Percentiles rank a stretch among this genome's conserved stretches.
phyloP scores from a whole-genome alignment of 345 rosid genomes.

The Jatropha curcas region DNA sequence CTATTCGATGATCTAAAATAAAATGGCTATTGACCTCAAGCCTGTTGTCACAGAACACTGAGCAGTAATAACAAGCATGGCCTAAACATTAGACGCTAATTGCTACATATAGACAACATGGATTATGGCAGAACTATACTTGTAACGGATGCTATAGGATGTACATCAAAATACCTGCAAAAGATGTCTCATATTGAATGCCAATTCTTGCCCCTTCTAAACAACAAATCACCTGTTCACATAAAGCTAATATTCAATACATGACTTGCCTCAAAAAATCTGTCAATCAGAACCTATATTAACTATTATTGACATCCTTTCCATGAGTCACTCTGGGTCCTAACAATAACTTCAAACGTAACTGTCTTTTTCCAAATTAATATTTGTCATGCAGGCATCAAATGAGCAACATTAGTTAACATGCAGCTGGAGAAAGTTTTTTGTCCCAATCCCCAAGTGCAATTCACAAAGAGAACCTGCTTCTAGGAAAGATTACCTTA shows the following conservation, averaged over 20 bases:
- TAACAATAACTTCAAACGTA: background rate
- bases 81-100: background rate
- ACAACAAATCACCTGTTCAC: conserved; percentile 75
- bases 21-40: background rate
- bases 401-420: background rate
- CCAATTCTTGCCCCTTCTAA: conserved; percentile 93
- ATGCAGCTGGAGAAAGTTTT: background rate
- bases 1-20: background rate
- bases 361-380: background rate
- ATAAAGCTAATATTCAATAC: conserved; percentile 9
- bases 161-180: conserved; percentile 60
- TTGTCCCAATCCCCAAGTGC: background rate
- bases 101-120: background rate
- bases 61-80: too few species aligned
- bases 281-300: background rate
- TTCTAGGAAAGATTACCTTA: conserved; percentile 49
- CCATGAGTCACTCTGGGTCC: background rate
- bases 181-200: conserved; percentile 84
- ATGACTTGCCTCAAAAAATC: background rate
- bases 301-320: background rate
- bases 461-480: background rate
- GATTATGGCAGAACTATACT: background rate
- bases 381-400: background rate
- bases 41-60: background rate
- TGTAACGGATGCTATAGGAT: background rate